A percentile compares a stretch with the other conserved stretches of the same genome.
Evolutionary conservation across 2,329 filamentous ascomycete genomes (phyloP).

Genomic region (Didymella glomerata): DNA sequence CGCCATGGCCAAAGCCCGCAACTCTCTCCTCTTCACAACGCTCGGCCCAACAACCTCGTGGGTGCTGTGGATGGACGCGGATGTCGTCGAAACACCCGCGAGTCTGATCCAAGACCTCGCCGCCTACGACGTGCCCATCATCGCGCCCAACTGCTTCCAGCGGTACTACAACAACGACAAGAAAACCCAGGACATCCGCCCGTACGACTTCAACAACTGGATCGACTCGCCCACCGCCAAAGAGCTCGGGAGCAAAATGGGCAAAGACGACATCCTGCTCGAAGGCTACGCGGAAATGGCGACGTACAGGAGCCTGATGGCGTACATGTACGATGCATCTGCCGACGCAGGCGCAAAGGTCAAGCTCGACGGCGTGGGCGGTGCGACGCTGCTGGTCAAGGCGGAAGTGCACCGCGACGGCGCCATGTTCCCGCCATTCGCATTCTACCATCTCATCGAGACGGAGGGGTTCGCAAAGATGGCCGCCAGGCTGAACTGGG

Average conservation of each 20-base stretch:
- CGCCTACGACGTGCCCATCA: conserved; percentile 83
- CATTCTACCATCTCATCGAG: conserved; percentile 97
- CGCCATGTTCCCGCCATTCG: conserved; percentile 96
- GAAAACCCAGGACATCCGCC: conserved; percentile 75
- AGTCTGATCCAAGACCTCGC: conserved; percentile 92
- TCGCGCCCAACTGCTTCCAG: conserved; percentile 96
- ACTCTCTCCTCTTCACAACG: conserved; percentile 94
- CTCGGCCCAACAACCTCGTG: conserved; percentile 89
- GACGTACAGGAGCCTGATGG: conserved; percentile 92
- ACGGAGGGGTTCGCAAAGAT: conserved; percentile 99
- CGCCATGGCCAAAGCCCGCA: conserved; percentile 92
- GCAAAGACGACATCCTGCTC: conserved; percentile 87
- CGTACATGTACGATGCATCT: conserved; percentile 71
- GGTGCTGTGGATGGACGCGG: conserved; percentile 95
- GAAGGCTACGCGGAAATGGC: conserved; percentile 94
- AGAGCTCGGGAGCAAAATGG: conserved; percentile 80
- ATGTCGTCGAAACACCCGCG: conserved; percentile 87
- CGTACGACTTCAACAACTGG: conserved; percentile 99
- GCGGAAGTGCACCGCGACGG: conserved; percentile 96
- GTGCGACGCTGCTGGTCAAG: conserved; percentile 91
- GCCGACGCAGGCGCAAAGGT: conserved; percentile 69
- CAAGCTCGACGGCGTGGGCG: conserved; percentile 89
- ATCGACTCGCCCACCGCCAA: conserved; percentile 84
- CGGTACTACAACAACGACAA: conserved; percentile 74
- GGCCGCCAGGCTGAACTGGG: conserved; percentile 87